Percentiles rank a stretch among this genome's conserved stretches.
Evolutionary conservation across 768 basidiomycete species (phyloP).

Genomic region (Jaapia argillacea): DNA sequence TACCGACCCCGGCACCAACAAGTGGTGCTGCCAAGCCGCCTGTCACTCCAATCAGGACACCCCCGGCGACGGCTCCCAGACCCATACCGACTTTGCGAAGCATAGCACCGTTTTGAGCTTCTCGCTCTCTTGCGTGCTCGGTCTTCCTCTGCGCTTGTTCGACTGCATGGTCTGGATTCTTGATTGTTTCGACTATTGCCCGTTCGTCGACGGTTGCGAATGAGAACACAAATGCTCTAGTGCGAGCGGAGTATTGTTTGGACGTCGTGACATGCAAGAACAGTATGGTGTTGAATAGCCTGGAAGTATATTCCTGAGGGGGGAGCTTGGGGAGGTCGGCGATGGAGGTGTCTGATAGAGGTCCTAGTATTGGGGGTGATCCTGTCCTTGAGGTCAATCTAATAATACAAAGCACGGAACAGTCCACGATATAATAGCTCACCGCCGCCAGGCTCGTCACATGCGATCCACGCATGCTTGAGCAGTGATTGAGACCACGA

Average conservation of each 20-base stretch:
- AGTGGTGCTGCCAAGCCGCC: slow-evolving; percentile 50
- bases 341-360: slow-evolving; percentile 35
- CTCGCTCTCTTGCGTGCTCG: slow-evolving; percentile 26
- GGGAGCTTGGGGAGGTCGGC: slow-evolving; percentile 30
- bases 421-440: not conserved
- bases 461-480: slow-evolving; percentile 33
- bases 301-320: slow-evolving; percentile 22
- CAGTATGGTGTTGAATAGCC: slow-evolving; percentile 39
- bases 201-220: slow-evolving; percentile 34
- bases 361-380: slow-evolving; percentile 31
- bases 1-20: slow-evolving; percentile 42
- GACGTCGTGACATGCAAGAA: slow-evolving; percentile 38
- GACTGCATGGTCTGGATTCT: slow-evolving; percentile 36
- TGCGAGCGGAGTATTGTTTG: slow-evolving; percentile 40
- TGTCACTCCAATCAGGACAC: slow-evolving; percentile 45
- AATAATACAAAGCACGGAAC: not conserved
- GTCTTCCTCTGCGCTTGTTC: slow-evolving; percentile 33
- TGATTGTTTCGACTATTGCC: slow-evolving; percentile 33
- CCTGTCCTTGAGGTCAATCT: too few species aligned
- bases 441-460: slow-evolving; percentile 31
- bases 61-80: slow-evolving; percentile 42
- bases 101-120: slow-evolving; percentile 30
- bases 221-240: slow-evolving; percentile 32
- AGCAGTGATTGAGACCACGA: slow-evolving; percentile 35
- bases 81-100: slow-evolving; percentile 39